Base-by-base conservation (phyloP, 768 basidiomycete species). In the Russula dissimulans region DNA sequence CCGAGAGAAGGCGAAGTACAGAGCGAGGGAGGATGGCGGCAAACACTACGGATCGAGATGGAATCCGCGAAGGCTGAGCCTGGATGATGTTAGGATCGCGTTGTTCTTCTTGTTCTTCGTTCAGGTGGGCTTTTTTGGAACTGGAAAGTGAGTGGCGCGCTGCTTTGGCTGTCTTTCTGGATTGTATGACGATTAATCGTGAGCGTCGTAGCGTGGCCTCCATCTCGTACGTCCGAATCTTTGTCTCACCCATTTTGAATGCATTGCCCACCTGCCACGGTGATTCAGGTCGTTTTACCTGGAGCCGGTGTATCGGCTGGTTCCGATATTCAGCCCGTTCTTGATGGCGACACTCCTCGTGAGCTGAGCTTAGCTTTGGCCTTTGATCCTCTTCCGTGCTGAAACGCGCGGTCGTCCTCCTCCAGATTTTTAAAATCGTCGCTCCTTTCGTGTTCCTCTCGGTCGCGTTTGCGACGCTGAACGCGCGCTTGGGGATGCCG, bases 251-350 rank as follows among this genome's bases (percentile, higher is more conserved):
- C 14, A 15, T 8, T 54, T 51, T 41, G 50, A n/a, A n/a, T 17
- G 17, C n/a, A 31, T 41, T 54, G 15, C 29, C 65, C 31, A 59
- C 14, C 57, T 87, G 66, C 6, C 43, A 84, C 89, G 49, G 9
- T 11, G 86, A 87, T n/a, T 88, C 87, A 10, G 91, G 83, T 89
- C 88, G 3, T 93, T 93, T 72, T 93, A 94, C 70, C 78, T 93
- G 18, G 90, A 86, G 43, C 91, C 91, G 3, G 91, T 93, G 7
- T 93, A 91, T 67, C 86, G 91, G 17, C 77, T 94, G 15, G 85
- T 93, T 63, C 89, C 91, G 0, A 79, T 90, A 52, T 94, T 94
- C 70, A 87, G 79, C 62, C 91, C 91, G 0, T 92, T 92, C 71
- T 78, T 88, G 61, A 92, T 92, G 91, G 79, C 85, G 0, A 69